Evolutionary conservation across 1,139 yeast species (phyloP).

Genomic region (Kurtzmaniella quercitrusa): DNA sequence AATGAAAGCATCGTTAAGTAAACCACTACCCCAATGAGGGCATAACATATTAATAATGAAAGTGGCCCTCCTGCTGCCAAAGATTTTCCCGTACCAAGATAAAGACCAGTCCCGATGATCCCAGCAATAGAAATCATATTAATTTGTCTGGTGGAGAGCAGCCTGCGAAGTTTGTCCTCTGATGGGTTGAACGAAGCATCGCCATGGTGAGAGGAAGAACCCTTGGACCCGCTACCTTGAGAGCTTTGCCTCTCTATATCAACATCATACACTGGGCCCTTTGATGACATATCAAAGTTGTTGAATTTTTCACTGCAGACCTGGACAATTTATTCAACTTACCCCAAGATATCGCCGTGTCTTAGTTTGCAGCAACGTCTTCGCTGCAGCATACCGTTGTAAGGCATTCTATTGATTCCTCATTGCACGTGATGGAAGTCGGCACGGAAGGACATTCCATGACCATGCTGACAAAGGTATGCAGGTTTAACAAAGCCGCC

Average conservation of each 20-base stretch:
- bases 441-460: background rate
- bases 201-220: background rate
- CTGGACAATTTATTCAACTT: background rate
- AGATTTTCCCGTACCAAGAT: slow-evolving; percentile 60
- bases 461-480: no score
- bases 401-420: background rate
- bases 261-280: background rate
- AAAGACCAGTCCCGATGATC: slow-evolving; percentile 65
- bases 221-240: background rate
- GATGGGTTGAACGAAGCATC: background rate
- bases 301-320: background rate
- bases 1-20: slow-evolving; percentile 55
- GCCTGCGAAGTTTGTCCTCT: slow-evolving; percentile 26
- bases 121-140: slow-evolving; percentile 67
- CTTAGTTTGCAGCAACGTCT: background rate
- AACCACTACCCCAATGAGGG: slow-evolving; percentile 55
- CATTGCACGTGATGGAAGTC: background rate
- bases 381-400: background rate
- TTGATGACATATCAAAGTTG: background rate
- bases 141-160: slow-evolving; percentile 48
- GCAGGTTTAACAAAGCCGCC: no score
- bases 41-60: slow-evolving; percentile 53
- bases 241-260: background rate
- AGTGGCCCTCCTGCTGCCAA: slow-evolving; percentile 63
- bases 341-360: background rate